A percentile compares a stretch with the other conserved stretches of the same genome.
These are phyloP conservation scores for Aspergillus transmontanensis DNA, from an alignment of 2,329 filamentous ascomycete genomes.

Conservation along the genomic window DNA sequence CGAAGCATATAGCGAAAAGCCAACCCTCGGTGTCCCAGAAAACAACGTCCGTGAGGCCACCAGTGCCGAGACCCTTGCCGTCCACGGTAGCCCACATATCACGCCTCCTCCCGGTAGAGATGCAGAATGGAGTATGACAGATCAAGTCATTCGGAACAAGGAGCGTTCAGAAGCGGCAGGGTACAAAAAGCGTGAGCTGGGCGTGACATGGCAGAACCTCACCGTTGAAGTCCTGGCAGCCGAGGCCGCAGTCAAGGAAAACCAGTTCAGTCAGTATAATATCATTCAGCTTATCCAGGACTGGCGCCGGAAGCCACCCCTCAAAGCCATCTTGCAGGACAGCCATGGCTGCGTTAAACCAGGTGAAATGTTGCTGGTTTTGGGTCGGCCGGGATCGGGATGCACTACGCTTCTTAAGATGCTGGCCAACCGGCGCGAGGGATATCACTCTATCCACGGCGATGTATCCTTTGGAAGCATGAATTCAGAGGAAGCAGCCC, in stretches of 20 bases:
- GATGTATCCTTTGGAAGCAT: constrained; percentile 59
- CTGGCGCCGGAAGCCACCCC: constrained; percentile 55
- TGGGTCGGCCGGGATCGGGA: constrained; percentile 68
- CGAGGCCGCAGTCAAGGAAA: constrained; percentile 65
- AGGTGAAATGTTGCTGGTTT: constrained; percentile 71
- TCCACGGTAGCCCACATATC: constrained; percentile 6
- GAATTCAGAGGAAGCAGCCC: constrained; percentile 41
- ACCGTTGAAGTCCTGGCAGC: constrained; percentile 64
- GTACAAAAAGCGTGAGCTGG: constrained; percentile 54
- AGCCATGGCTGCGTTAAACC: constrained; percentile 69
- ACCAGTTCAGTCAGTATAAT: constrained; percentile 61
- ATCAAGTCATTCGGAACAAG: constrained; percentile 46
- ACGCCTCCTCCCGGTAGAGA: constrained; percentile 27
- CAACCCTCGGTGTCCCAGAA: constrained; percentile 16
- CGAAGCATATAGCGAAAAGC: not conserved
- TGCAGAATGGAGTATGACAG: constrained; percentile 51
- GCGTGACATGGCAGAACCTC: constrained; percentile 56
- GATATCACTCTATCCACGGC: constrained; percentile 60
- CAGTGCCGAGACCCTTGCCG: constrained; percentile 25
- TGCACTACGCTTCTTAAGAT: constrained; percentile 72
- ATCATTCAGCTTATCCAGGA: constrained; percentile 55
- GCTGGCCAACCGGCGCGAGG: constrained; percentile 63
- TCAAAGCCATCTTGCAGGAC: constrained; percentile 65
- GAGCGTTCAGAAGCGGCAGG: constrained; percentile 48
- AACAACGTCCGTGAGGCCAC: constrained; percentile 22